phyloP scores from a whole-genome alignment of 2,329 filamentous ascomycete species.

The Monosporascus sp. region DNA sequence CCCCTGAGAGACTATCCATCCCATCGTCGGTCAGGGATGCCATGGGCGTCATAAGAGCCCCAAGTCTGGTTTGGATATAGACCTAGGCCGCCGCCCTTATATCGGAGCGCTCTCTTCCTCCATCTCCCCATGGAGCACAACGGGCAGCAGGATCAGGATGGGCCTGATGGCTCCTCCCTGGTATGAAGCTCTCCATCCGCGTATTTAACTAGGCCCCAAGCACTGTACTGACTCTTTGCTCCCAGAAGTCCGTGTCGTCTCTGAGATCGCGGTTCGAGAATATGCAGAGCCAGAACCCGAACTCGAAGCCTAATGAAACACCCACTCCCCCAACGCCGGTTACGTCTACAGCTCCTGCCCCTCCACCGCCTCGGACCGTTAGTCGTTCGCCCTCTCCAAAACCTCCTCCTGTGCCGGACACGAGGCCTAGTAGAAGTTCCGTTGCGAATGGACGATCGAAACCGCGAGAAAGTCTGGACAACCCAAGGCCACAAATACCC shows the following conservation, averaged over 20 bases:
- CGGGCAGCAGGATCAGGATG: constrained; percentile 49
- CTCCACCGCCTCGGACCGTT: constrained; percentile 27
- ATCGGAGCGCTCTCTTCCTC: constrained; percentile 13
- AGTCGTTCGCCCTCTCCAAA: constrained; percentile 27
- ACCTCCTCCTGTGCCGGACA: constrained; percentile 25
- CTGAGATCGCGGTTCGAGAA: constrained; percentile 78
- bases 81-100: constrained; percentile 12
- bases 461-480: constrained; percentile 12
- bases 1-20: constrained; percentile 2
- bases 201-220: constrained; percentile 17
- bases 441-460: constrained; percentile 22
- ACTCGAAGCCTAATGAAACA: constrained; percentile 30
- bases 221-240: neutral
- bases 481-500: constrained; percentile 26
- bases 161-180: constrained; percentile 71
- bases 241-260: constrained; percentile 74
- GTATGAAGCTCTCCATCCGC: constrained; percentile 38
- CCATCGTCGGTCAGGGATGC: constrained; percentile 11
- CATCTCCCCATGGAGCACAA: constrained; percentile 36
- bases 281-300: constrained; percentile 51
- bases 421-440: constrained; percentile 22
- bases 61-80: neutral
- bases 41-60: constrained; percentile 13
- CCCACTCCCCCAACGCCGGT: constrained; percentile 17
- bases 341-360: constrained; percentile 26